Conservation (phyloP, 2,329 filamentous ascomycete species). For the Lachnellula hyalina region DNA sequence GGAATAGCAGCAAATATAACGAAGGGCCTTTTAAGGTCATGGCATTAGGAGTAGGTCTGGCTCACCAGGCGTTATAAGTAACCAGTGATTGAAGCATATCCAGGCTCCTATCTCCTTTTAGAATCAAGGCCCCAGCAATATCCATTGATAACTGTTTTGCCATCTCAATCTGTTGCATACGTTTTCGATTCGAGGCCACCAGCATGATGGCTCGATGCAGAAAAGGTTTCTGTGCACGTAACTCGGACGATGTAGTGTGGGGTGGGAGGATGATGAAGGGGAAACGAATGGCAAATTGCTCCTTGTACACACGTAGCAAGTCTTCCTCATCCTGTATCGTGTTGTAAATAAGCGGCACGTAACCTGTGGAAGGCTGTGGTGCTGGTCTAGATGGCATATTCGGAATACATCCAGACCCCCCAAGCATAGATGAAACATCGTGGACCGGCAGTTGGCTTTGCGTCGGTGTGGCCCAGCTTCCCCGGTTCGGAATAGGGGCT, state of each 20-base stretch:
- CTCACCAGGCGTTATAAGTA: constrained; percentile 22
- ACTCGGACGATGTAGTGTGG: constrained; percentile 7
- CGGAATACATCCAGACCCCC: neutral
- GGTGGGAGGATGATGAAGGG: constrained; percentile 18
- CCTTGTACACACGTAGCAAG: constrained; percentile 11
- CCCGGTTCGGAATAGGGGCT: neutral
- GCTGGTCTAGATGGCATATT: neutral
- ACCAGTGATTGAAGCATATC: constrained; percentile 24
- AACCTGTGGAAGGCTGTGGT: constrained; percentile 2
- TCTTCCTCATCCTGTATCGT: constrained; percentile 6
- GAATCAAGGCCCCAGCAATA: constrained; percentile 14
- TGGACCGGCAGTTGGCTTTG: neutral
- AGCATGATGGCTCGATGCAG: constrained; percentile 16
- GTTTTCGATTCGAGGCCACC: constrained; percentile 11
- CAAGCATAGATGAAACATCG: neutral
- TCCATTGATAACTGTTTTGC: constrained; percentile 15
- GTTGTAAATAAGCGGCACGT: neutral
- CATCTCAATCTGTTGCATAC: constrained; percentile 12
- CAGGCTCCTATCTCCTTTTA: constrained; percentile 18
- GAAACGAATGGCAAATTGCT: constrained; percentile 15
- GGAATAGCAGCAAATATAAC: neutral
- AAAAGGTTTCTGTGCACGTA: constrained; percentile 16
- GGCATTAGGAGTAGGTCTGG: neutral
- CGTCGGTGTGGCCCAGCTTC: neutral
- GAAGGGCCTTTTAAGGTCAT: neutral